These are phyloP conservation scores for Fraxinus velutina DNA, from an alignment of 305 asterid species.

Conservation along the genomic window DNA sequence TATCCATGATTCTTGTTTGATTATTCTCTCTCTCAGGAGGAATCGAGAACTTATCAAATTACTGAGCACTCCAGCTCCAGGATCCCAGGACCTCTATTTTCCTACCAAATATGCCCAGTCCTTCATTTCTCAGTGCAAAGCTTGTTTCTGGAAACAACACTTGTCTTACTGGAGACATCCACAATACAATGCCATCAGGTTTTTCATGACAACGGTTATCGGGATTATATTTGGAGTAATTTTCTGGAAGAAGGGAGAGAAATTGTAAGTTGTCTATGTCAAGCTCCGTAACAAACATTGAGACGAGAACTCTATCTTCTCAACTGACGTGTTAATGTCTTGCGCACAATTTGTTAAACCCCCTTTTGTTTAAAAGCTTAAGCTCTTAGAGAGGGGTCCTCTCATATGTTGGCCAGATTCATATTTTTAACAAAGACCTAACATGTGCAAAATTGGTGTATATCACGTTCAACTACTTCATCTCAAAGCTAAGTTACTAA, in stretches of 20 bases:
- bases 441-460: not conserved
- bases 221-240: conserved; percentile 35
- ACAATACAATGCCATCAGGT: conserved; percentile 34
- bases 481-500: not conserved
- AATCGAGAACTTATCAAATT: conserved; percentile 30
- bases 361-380: not conserved
- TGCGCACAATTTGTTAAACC: not conserved
- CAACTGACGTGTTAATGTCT: not conserved
- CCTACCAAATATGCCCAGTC: conserved; percentile 38
- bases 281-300: not conserved
- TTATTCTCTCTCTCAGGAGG: conserved; percentile 19
- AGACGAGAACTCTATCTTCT: not conserved
- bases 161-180: conserved; percentile 47
- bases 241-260: conserved; percentile 38
- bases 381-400: not conserved
- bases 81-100: conserved; percentile 34
- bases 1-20: not conserved
- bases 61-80: conserved; percentile 30
- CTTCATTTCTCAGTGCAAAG: conserved; percentile 27
- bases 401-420: not conserved
- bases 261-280: conserved; percentile 23
- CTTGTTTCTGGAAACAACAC: conserved; percentile 46
- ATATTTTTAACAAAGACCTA: not conserved
- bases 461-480: not conserved
- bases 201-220: conserved; percentile 31